phyloP scores from a whole-genome alignment of 2,329 filamentous ascomycete genomes.

The Sporothrix variecibatus region DNA sequence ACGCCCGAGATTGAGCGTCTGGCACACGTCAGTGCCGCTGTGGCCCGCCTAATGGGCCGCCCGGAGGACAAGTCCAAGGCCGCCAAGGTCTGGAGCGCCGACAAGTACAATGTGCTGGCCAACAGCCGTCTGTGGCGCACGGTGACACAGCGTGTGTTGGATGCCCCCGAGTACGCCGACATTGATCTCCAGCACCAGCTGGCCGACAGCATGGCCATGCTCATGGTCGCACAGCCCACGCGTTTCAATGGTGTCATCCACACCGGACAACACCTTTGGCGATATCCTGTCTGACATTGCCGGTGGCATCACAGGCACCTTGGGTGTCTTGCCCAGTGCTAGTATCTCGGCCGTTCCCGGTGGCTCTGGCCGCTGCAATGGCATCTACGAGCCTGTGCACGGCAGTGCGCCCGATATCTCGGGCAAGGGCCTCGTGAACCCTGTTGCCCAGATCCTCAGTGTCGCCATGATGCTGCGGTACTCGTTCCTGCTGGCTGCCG shows the following conservation, averaged over 20 bases:
- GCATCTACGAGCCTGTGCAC: constrained; percentile 78
- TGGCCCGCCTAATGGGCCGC: constrained; percentile 42
- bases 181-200: constrained; percentile 49
- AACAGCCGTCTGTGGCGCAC: constrained; percentile 52
- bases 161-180: constrained; percentile 45
- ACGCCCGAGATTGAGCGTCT: constrained; percentile 49
- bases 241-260: constrained; percentile 51
- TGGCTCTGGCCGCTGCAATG: constrained; percentile 51
- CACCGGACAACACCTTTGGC: constrained; percentile 52
- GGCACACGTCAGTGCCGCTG: constrained; percentile 48
- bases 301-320: constrained; percentile 48
- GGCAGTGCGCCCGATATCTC: constrained; percentile 73
- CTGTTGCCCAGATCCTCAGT: constrained; percentile 70
- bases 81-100: constrained; percentile 48
- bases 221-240: constrained; percentile 51
- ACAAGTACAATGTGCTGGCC: constrained; percentile 57
- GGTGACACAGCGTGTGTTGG: constrained; percentile 45
- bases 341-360: constrained; percentile 47
- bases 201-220: constrained; percentile 51
- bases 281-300: constrained; percentile 51
- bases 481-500: constrained; percentile 62
- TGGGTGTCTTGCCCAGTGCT: constrained; percentile 50
- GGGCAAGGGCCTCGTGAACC: constrained; percentile 71
- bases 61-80: constrained; percentile 37
- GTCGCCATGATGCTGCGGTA: constrained; percentile 76